phyloP scores from a whole-genome alignment of 2,329 filamentous ascomycete species.

The Diaporthe vexans region DNA sequence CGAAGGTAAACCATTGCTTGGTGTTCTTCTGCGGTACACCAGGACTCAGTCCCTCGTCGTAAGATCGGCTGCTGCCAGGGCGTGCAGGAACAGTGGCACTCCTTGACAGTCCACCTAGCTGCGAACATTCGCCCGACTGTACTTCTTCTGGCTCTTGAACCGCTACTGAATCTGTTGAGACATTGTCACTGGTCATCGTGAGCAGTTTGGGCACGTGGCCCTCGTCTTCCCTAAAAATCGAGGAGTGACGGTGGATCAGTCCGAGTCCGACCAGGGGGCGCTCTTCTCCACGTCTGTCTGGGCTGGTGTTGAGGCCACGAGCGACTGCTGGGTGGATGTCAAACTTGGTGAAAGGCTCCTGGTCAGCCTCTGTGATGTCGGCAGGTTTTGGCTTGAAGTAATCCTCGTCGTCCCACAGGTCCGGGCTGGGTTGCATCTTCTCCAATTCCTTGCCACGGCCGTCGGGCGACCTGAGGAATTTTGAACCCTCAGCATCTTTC shows the following conservation, averaged over 20 bases:
- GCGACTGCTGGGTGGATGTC: conserved; percentile 46
- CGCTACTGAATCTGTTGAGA: conserved; percentile 42
- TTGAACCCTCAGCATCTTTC: not conserved
- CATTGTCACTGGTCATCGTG: conserved; percentile 45
- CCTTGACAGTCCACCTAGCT: conserved; percentile 14
- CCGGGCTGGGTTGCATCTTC: conserved; percentile 43
- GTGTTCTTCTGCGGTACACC: not conserved
- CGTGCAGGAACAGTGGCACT: not conserved
- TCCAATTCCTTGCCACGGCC: conserved; percentile 43
- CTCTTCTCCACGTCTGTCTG: conserved; percentile 39
- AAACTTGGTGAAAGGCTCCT: conserved; percentile 39
- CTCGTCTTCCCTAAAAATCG: conserved; percentile 48
- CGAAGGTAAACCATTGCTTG: conserved; percentile 3
- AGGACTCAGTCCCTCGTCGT: not conserved
- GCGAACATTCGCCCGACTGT: conserved; percentile 2
- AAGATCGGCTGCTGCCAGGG: conserved; percentile 3
- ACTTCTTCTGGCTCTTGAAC: conserved; percentile 37
- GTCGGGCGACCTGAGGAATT: conserved; percentile 13
- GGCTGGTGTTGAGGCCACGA: conserved; percentile 39
- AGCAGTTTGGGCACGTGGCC: conserved; percentile 52
- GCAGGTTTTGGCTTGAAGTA: conserved; percentile 46
- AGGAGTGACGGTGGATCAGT: conserved; percentile 48
- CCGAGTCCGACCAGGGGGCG: conserved; percentile 46
- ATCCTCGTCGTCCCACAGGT: conserved; percentile 47
- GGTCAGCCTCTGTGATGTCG: conserved; percentile 19